A percentile compares a stretch with the other conserved stretches of the same genome.
Evolutionary conservation across 345 rosid genomes (phyloP).

Genomic region (Hirschfeldia incana): DNA sequence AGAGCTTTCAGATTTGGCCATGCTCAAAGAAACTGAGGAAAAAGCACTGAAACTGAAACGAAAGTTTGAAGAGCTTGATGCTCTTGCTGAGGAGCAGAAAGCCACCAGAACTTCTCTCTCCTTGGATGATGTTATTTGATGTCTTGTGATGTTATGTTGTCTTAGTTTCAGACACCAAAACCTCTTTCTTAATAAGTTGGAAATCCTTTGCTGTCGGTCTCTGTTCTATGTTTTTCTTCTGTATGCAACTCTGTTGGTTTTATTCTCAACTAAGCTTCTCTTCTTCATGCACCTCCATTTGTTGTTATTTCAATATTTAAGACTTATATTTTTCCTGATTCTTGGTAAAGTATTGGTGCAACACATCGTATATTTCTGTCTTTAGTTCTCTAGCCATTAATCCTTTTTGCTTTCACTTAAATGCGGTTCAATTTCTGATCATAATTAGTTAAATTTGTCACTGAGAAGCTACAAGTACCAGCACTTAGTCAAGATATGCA

Average conservation of each 20-base stretch:
- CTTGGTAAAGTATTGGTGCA: neutral
- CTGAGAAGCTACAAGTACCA: no score
- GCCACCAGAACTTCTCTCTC: neutral
- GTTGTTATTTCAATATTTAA: neutral
- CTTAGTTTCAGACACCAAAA: neutral
- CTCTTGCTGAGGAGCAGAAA: neutral
- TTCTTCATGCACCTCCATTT: neutral
- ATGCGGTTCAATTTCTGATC: no score
- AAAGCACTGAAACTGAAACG: neutral
- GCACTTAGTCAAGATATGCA: no score
- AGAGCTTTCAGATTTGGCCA: neutral
- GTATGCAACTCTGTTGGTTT: neutral
- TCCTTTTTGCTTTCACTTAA: no score
- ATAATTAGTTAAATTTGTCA: no score
- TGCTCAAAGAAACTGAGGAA: conserved; percentile 3
- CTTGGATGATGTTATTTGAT: neutral
- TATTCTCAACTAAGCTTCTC: neutral
- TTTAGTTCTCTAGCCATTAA: no score
- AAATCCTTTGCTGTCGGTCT: neutral
- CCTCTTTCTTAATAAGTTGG: neutral
- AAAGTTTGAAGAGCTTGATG: neutral
- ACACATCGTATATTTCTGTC: neutral
- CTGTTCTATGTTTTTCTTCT: neutral
- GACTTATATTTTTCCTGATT: no score
- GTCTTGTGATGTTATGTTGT: neutral